phyloP scores from a whole-genome alignment of 2,329 filamentous ascomycete species.

The Shiraia sp. region DNA sequence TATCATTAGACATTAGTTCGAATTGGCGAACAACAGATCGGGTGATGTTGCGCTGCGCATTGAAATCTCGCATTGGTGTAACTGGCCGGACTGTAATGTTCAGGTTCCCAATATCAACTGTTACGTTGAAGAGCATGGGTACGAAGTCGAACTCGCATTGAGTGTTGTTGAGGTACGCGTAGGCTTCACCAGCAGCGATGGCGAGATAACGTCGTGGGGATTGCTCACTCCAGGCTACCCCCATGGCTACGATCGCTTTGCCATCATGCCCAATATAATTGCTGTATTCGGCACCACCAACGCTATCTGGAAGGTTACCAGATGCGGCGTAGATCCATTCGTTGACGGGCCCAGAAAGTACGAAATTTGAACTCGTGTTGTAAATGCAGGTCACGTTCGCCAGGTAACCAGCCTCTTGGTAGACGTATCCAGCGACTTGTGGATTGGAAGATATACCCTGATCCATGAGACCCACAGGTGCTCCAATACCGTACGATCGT shows the following conservation, averaged over 20 bases:
- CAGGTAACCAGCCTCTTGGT: slow-evolving; percentile 41
- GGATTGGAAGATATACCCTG: slow-evolving; percentile 15
- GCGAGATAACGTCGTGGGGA: slow-evolving; percentile 33
- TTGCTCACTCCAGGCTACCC: slow-evolving; percentile 28
- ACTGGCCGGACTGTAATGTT: slow-evolving; percentile 31
- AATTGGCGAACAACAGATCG: slow-evolving; percentile 37
- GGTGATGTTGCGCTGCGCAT: slow-evolving; percentile 36
- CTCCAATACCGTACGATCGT: slow-evolving; percentile 51
- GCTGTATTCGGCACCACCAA: slow-evolving; percentile 29
- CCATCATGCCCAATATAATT: slow-evolving; percentile 36
- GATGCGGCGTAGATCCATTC: slow-evolving; percentile 32
- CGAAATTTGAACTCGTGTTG: slow-evolving; percentile 41
- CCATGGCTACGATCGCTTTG: slow-evolving; percentile 38
- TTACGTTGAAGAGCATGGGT: slow-evolving; percentile 33
- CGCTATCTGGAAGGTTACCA: slow-evolving; percentile 27
- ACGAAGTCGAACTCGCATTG: slow-evolving; percentile 38
- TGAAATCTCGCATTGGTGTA: slow-evolving; percentile 22
- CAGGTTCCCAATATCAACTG: slow-evolving; percentile 30
- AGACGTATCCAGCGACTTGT: slow-evolving; percentile 34
- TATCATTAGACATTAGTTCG: slow-evolving; percentile 43
- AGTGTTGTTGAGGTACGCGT: slow-evolving; percentile 34
- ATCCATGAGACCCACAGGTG: slow-evolving; percentile 40
- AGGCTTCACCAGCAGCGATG: slow-evolving; percentile 36
- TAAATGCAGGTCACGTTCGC: slow-evolving; percentile 42
- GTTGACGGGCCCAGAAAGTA: slow-evolving; percentile 19